Evolutionary conservation across 345 rosid genomes (phyloP).

Genomic region (Melastoma malabathricum): DNA sequence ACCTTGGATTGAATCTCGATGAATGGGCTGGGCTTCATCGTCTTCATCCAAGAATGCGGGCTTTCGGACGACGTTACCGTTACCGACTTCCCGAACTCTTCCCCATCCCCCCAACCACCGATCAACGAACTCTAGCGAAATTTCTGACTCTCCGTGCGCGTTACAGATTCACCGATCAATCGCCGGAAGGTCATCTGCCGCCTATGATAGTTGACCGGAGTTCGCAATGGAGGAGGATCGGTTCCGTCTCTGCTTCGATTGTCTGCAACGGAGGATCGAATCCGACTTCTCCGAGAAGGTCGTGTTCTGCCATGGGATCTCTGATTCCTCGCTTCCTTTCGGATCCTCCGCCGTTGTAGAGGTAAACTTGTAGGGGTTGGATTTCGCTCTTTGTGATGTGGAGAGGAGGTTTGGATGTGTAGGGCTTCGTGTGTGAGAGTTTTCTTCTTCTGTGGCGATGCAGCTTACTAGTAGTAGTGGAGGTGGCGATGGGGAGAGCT

Average conservation of each 20-base stretch:
- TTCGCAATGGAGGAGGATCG: conserved; percentile 1
- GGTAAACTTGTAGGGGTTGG: conserved; percentile 13
- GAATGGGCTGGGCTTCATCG: too few species aligned
- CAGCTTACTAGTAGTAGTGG: too few species aligned
- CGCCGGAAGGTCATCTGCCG: too few species aligned
- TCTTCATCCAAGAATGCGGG: too few species aligned
- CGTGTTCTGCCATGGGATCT: conserved; percentile 46
- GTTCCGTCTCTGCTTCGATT: conserved; percentile 35
- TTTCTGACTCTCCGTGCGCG: conserved; percentile 44
- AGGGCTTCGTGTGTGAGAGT: conserved; percentile 18
- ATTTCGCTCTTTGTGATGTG: too few species aligned
- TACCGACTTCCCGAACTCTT: conserved; percentile 73
- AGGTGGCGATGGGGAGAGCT: conserved; percentile 20
- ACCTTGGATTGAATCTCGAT: too few species aligned
- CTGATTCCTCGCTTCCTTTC: conserved; percentile 59
- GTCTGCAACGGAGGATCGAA: conserved; percentile 53
- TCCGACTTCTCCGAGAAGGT: conserved; percentile 59
- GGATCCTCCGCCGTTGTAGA: conserved; percentile 68
- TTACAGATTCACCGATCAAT: too few species aligned
- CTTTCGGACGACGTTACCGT: conserved; percentile 53
- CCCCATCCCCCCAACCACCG: conserved; percentile 15
- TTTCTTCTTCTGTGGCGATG: conserved; percentile 12
- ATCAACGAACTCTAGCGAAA: too few species aligned
- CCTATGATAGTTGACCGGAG: too few species aligned
- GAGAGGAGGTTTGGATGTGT: not conserved